phyloP scores from a whole-genome alignment of 148 eudicot genomes.

The Persicaria maculosa region DNA sequence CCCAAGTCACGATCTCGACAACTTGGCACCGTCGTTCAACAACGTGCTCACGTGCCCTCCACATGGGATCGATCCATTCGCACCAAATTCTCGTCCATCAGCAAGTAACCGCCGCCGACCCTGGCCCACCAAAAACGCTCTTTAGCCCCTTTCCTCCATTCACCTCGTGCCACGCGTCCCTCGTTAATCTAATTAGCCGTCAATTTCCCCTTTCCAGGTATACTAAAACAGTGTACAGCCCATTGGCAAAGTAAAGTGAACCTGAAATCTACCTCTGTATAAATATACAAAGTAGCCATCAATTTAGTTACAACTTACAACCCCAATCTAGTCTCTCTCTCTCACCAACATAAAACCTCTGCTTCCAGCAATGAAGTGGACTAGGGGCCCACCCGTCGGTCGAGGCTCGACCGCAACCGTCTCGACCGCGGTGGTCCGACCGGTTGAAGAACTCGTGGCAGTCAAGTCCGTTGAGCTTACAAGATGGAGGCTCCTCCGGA shows the following conservation, averaged over 20 bases:
- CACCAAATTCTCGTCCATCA: neutral
- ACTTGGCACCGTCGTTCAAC: slow-evolving; percentile 1
- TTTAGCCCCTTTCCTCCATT: neutral
- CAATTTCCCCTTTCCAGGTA: neutral
- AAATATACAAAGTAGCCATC: neutral
- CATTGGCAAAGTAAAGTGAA: neutral
- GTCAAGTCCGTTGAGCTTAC: slow-evolving; percentile 34
- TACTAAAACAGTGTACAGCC: neutral
- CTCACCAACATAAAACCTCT: neutral
- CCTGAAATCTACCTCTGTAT: neutral
- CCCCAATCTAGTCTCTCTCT: neutral
- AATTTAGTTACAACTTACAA: too few relatives aligned
- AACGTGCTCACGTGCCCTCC: slow-evolving; percentile 1
- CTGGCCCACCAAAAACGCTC: neutral
- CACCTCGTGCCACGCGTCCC: neutral
- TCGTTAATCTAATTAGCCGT: neutral
- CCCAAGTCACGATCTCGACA: slow-evolving; percentile 3
- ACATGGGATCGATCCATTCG: neutral
- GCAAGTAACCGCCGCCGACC: slow-evolving; percentile 10
- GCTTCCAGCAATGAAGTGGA: slow-evolving; percentile 18
- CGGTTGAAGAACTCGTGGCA: slow-evolving; percentile 30
- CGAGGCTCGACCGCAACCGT: slow-evolving; percentile 53
- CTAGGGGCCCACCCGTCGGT: slow-evolving; percentile 43
- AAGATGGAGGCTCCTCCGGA: slow-evolving; percentile 13
- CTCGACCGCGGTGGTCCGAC: slow-evolving; percentile 26